A percentile compares a stretch with the other conserved stretches of the same genome.
These are phyloP conservation scores for Penicillium sp. DNA, from an alignment of 2,329 filamentous ascomycete species.

Conservation along the genomic window DNA sequence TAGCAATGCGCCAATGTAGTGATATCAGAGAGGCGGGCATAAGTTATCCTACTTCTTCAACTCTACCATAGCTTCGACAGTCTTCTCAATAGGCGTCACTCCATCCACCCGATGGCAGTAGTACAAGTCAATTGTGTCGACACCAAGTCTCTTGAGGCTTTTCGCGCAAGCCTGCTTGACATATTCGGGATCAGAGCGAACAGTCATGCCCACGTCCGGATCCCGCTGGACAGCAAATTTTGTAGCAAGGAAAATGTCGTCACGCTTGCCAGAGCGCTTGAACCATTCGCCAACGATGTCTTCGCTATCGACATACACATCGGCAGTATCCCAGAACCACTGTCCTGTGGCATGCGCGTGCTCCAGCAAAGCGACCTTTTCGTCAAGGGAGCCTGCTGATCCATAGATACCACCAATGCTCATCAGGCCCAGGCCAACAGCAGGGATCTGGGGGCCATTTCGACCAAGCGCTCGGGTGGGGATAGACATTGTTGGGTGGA, in stretches of 20 bases:
- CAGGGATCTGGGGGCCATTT: constrained; percentile 20
- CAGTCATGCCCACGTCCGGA: not conserved
- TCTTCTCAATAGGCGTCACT: constrained; percentile 46
- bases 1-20: not conserved
- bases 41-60: constrained; percentile 34
- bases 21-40: not conserved
- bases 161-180: constrained; percentile 34
- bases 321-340: constrained; percentile 35
- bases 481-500: constrained; percentile 3
- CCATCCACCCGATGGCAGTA: constrained; percentile 46
- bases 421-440: constrained; percentile 27
- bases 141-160: constrained; percentile 37
- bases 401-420: constrained; percentile 23
- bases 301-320: constrained; percentile 33
- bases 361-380: constrained; percentile 25
- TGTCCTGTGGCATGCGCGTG: constrained; percentile 31
- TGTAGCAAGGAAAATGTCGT: constrained; percentile 43
- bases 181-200: constrained; percentile 39
- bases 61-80: constrained; percentile 43
- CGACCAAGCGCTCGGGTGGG: constrained; percentile 16
- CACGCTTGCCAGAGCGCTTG: constrained; percentile 36
- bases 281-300: constrained; percentile 41
- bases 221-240: constrained; percentile 36
- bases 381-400: constrained; percentile 11
- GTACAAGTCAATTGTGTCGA: constrained; percentile 44